Conservation (phyloP, 2,329 filamentous ascomycete genomes). For the Arthroderma sp. region DNA sequence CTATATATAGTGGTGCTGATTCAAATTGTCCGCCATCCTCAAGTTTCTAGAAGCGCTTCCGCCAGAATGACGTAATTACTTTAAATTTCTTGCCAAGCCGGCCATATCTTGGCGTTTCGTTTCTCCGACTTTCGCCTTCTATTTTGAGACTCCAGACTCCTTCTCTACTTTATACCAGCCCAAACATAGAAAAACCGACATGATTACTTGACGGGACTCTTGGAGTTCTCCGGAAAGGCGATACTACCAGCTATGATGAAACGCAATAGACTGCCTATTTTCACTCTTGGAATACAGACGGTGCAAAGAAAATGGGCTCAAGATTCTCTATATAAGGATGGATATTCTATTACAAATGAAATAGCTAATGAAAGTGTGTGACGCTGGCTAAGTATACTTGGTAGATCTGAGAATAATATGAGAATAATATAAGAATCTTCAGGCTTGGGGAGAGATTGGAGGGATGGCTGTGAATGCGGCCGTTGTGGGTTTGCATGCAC, state of each 20-base stretch:
- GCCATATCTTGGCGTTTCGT: no score
- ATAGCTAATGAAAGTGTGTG: neutral
- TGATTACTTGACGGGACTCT: no score
- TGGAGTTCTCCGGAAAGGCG: no score
- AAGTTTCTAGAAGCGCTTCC: neutral
- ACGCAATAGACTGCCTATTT: no score
- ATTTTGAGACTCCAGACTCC: no score
- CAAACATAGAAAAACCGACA: no score
- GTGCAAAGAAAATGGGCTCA: no score
- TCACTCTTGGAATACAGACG: no score
- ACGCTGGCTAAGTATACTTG: neutral
- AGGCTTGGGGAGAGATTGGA: neutral
- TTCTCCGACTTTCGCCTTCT: no score
- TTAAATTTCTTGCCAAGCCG: neutral
- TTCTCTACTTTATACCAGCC: no score
- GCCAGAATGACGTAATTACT: neutral
- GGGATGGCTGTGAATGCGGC: neutral
- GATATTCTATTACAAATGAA: constrained; percentile 1
- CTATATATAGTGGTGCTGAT: neutral
- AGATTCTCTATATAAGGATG: neutral
- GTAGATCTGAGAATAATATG: neutral
- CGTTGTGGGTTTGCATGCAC: neutral
- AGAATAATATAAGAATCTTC: neutral
- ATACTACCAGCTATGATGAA: no score
- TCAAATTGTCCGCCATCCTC: neutral